Percentiles rank a stretch among this genome's conserved stretches.
These are phyloP conservation scores for Rhizoctonia solani DNA, from an alignment of 1,284 basidiomycete species.

Conservation along the genomic window DNA sequence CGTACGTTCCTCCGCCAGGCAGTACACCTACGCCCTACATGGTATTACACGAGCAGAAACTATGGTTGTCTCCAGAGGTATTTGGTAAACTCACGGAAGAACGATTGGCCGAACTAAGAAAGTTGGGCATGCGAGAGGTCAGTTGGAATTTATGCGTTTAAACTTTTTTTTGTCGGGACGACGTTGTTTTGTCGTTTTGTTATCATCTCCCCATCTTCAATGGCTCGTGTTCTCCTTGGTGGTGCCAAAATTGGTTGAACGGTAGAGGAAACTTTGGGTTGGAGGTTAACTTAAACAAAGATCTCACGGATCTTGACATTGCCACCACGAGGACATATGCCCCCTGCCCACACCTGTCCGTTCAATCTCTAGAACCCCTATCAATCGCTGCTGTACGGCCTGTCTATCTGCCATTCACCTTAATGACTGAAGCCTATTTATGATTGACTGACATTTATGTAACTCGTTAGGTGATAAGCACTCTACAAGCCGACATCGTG, in stretches of 20 bases:
- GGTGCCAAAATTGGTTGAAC: too few relatives aligned
- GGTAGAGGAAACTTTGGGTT: too few relatives aligned
- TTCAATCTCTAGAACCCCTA: too few relatives aligned
- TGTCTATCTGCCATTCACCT: neutral
- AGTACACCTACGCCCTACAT: neutral
- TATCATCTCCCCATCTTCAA: too few relatives aligned
- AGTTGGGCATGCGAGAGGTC: constrained; percentile 15
- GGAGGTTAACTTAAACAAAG: too few relatives aligned
- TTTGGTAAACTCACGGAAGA: constrained; percentile 19
- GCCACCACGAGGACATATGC: too few relatives aligned
- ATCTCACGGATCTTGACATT: too few relatives aligned
- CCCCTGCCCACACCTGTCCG: too few relatives aligned
- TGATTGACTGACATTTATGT: neutral
- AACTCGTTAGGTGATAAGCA: constrained; percentile 15
- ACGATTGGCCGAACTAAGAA: constrained; percentile 11
- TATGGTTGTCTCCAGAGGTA: constrained; percentile 26
- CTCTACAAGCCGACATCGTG: constrained; percentile 19
- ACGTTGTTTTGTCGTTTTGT: too few relatives aligned
- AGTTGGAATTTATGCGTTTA: neutral
- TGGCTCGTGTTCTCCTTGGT: too few relatives aligned
- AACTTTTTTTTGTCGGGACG: too few relatives aligned
- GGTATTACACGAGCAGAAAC: constrained; percentile 12
- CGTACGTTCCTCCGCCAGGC: constrained; percentile 13
- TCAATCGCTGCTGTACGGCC: too few relatives aligned
- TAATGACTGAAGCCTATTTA: neutral